Conservation (phyloP, 306 rosid species). For the Prunus fruticosa region DNA sequence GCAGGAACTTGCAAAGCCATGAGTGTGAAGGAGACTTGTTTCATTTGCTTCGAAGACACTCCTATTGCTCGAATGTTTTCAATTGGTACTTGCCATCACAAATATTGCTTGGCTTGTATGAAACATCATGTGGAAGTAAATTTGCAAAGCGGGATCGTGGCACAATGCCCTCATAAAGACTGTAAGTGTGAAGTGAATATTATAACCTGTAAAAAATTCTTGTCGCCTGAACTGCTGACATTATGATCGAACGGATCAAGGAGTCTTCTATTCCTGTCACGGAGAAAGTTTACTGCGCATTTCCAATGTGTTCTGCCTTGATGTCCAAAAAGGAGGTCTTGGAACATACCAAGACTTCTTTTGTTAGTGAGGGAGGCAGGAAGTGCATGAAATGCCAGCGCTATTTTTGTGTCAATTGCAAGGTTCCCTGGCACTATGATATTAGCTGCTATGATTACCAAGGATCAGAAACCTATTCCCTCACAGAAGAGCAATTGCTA, state of each 20-base stretch:
- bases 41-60: conserved; percentile 68
- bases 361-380: conserved; percentile 35
- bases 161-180: conserved; percentile 66
- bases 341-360: conserved; percentile 35
- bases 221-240: conserved; percentile 46
- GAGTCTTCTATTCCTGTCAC: conserved; percentile 63
- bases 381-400: conserved; percentile 64
- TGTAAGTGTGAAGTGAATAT: conserved; percentile 51
- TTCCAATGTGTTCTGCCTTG: conserved; percentile 61
- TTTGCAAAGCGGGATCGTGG: conserved; percentile 51
- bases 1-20: conserved; percentile 27
- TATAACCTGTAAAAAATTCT: conserved; percentile 58
- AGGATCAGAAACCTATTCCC: conserved; percentile 32
- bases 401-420: conserved; percentile 66
- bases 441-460: conserved; percentile 47
- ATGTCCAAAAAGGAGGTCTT: conserved; percentile 58
- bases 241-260: conserved; percentile 45
- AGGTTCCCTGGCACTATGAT: conserved; percentile 73
- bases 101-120: conserved; percentile 77
- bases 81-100: conserved; percentile 63
- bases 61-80: conserved; percentile 45
- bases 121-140: conserved; percentile 69
- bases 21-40: conserved; percentile 46
- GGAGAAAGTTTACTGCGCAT: conserved; percentile 71
- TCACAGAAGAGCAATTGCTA: conserved; percentile 51